Percentiles rank a stretch among this genome's conserved stretches.
Conservation (phyloP, 1,284 basidiomycete genomes). For the Naganishia albida region DNA sequence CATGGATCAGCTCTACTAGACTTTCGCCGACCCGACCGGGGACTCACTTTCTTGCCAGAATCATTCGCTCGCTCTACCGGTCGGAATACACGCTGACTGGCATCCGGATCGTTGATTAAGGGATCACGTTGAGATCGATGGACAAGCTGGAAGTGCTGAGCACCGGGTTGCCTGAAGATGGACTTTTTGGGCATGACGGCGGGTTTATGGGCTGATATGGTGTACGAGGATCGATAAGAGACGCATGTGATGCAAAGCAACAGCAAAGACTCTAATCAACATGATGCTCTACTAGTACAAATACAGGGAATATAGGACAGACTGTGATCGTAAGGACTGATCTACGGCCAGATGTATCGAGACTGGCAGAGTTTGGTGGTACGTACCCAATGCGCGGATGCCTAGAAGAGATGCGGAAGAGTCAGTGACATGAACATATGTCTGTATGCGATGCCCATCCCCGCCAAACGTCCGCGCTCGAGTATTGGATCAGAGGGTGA, state of each 20-base stretch:
- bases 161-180: conserved; percentile 82
- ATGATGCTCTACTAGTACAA: conserved; percentile 22
- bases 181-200: conserved; percentile 56
- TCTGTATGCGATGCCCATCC: not conserved
- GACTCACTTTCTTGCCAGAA: conserved; percentile 58
- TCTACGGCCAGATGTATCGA: conserved; percentile 5
- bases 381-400: conserved; percentile 16
- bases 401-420: not conserved
- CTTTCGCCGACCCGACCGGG: not conserved
- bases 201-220: not conserved
- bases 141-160: conserved; percentile 93
- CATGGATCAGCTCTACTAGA: not conserved
- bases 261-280: conserved; percentile 22
- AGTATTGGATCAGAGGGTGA: conserved; percentile 24
- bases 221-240: not conserved
- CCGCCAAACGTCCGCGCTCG: conserved; percentile 6
- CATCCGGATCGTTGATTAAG: conserved; percentile 89
- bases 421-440: not conserved
- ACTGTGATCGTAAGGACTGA: conserved; percentile 27
- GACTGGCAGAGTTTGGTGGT: conserved; percentile 4
- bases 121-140: conserved; percentile 96
- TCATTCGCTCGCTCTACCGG: conserved; percentile 70
- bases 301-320: conserved; percentile 30
- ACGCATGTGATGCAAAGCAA: conserved; percentile 17
- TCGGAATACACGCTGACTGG: conserved; percentile 84